phyloP scores from a whole-genome alignment of 2,329 filamentous ascomycete species.

The Cercospora citrullina region DNA sequence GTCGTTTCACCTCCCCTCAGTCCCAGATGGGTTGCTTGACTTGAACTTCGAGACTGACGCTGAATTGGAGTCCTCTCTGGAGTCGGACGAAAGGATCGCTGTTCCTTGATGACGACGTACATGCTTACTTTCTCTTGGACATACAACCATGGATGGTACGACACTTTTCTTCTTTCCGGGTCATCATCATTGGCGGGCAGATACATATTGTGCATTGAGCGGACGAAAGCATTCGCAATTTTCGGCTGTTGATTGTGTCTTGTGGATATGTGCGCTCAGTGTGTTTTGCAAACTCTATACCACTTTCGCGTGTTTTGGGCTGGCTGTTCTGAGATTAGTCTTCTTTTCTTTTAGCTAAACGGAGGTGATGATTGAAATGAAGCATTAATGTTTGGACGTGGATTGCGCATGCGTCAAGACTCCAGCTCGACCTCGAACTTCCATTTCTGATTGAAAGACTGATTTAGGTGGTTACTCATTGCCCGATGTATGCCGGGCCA shows the following conservation, averaged over 20 bases:
- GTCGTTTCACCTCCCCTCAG: conserved; percentile 3
- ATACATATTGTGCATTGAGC: conserved; percentile 13
- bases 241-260: conserved; percentile 6
- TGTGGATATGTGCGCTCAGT: conserved; percentile 7
- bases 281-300: conserved; percentile 15
- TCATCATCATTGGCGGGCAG: conserved; percentile 1
- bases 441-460: background rate
- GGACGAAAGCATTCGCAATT: conserved; percentile 3
- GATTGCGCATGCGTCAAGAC: background rate
- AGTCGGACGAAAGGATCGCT: background rate
- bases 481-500: background rate
- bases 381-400: background rate
- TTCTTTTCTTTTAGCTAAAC: conserved; percentile 2
- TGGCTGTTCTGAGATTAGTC: background rate
- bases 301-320: conserved; percentile 16
- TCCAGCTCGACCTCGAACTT: background rate
- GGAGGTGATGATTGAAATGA: background rate
- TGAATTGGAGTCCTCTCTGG: background rate
- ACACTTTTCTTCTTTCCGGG: background rate
- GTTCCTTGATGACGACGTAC: background rate
- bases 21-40: background rate
- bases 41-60: conserved; percentile 3
- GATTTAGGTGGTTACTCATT: background rate
- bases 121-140: background rate
- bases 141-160: background rate